phyloP scores from a whole-genome alignment of 192 early-diverging fungal species.

The Mortierella hygrophila region DNA sequence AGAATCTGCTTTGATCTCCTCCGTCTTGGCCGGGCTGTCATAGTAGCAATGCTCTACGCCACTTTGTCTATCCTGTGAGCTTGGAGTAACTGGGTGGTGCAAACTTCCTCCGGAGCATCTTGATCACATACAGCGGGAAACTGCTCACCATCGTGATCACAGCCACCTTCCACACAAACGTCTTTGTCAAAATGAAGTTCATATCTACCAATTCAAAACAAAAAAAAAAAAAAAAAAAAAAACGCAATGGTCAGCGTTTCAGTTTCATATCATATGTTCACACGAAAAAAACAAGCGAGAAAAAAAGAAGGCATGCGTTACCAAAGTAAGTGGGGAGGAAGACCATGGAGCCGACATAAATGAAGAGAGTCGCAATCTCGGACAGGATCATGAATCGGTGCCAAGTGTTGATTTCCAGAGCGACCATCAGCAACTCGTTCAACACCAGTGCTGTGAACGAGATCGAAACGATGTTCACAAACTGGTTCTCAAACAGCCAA shows the following conservation, averaged over 20 bases:
- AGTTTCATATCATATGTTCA: background rate
- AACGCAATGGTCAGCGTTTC: conserved; percentile 4
- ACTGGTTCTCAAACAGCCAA: conserved; percentile 95
- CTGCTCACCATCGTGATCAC: conserved; percentile 91
- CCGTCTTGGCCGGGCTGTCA: no score
- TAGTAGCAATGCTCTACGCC: no score
- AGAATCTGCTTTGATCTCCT: no score
- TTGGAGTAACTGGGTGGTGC: conserved; percentile 94
- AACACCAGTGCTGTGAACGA: conserved; percentile 94
- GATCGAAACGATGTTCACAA: conserved; percentile 94
- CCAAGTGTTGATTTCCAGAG: conserved; percentile 94
- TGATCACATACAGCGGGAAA: conserved; percentile 90
- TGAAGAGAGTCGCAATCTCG: conserved; percentile 81
- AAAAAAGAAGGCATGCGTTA: conserved; percentile 44
- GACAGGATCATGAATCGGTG: conserved; percentile 91
- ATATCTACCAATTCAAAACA: conserved; percentile 66
- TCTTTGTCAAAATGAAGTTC: conserved; percentile 84
- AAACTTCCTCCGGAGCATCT: conserved; percentile 79
- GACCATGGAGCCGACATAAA: conserved; percentile 93
- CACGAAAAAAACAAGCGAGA: conserved; percentile 12
- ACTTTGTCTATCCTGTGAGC: conserved; percentile 59
- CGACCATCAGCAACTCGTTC: conserved; percentile 97
- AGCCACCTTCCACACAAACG: conserved; percentile 92
- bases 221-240: conserved; percentile 14
- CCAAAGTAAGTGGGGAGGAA: conserved; percentile 93